phyloP scores from a whole-genome alignment of 768 basidiomycete genomes.

The Psilocybe azurescens region DNA sequence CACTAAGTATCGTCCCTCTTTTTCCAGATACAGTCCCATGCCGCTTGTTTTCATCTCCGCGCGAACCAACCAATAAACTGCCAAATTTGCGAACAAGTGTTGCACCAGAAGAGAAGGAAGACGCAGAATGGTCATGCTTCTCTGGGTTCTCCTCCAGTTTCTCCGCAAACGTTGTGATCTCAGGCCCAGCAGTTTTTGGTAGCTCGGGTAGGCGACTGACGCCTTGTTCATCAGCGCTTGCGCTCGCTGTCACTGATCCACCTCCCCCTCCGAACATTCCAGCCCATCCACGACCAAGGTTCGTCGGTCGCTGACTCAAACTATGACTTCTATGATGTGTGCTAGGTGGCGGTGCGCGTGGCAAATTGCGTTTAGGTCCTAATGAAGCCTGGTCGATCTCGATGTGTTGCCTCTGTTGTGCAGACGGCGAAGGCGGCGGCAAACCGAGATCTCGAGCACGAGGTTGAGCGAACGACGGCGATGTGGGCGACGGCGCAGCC shows the following conservation, averaged over 20 bases:
- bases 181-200: conserved; percentile 72
- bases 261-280: conserved; percentile 60
- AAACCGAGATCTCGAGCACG: conserved; percentile 70
- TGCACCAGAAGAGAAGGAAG: conserved; percentile 61
- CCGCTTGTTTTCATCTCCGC: conserved; percentile 39
- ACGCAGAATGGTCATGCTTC: conserved; percentile 29
- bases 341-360: conserved; percentile 76
- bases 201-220: conserved; percentile 36
- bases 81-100: conserved; percentile 83
- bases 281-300: conserved; percentile 57
- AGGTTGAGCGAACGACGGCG: conserved; percentile 64
- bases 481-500: conserved; percentile 63
- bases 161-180: conserved; percentile 58
- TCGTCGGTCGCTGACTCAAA: conserved; percentile 74
- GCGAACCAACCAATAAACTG: conserved; percentile 59
- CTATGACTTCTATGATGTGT: conserved; percentile 86
- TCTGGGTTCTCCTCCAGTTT: conserved; percentile 41
- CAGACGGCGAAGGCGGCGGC: conserved; percentile 47
- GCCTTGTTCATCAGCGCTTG: conserved; percentile 46
- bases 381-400: conserved; percentile 35
- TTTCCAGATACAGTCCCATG: conserved; percentile 43
- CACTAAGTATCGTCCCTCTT: conserved; percentile 55
- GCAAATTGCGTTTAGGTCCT: conserved; percentile 38
- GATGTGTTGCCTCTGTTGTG: conserved; percentile 31
- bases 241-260: conserved; percentile 8